Conservation (phyloP, 345 rosid genomes). For the Streptanthus diversifolius region DNA sequence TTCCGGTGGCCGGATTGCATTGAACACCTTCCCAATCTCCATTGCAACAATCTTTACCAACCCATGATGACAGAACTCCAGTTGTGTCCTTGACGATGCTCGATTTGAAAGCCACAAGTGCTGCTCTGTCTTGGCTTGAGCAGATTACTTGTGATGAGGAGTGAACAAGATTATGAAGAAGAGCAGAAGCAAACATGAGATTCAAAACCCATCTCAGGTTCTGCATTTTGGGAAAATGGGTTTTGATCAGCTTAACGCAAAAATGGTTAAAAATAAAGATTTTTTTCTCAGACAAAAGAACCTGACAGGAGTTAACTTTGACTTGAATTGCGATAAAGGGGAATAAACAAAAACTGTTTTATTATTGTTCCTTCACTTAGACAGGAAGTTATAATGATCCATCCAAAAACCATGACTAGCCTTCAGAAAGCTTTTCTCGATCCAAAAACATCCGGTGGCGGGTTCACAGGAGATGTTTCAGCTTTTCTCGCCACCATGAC, state of each 20-base stretch:
- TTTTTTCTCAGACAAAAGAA: constrained; percentile 25
- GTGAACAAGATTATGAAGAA: constrained; percentile 30
- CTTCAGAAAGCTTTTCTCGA: constrained; percentile 62
- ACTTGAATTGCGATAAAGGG: constrained; percentile 34
- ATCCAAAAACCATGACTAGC: constrained; percentile 48
- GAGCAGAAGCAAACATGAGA: constrained; percentile 39
- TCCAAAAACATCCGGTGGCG: too few species aligned
- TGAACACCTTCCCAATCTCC: constrained; percentile 93
- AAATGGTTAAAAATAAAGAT: constrained; percentile 23
- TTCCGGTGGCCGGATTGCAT: constrained; percentile 65
- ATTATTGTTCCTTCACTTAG: constrained; percentile 52
- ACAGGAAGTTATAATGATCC: constrained; percentile 71
- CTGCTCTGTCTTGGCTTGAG: constrained; percentile 57
- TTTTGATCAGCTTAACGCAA: constrained; percentile 40
- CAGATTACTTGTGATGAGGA: constrained; percentile 42
- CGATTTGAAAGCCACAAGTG: constrained; percentile 77
- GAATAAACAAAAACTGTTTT: constrained; percentile 25
- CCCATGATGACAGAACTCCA: constrained; percentile 63
- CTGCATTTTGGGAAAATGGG: constrained; percentile 68
- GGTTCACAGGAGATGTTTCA: constrained; percentile 58
- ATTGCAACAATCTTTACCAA: constrained; percentile 65
- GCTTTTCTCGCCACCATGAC: constrained; percentile 55
- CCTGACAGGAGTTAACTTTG: constrained; percentile 32
- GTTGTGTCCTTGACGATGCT: constrained; percentile 68
- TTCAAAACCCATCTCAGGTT: constrained; percentile 50